Evolutionary conservation across 2,329 filamentous ascomycete species (phyloP), one percentile per base, ranked within the genome.

Genomic region (Penicillium italicum): DNA sequence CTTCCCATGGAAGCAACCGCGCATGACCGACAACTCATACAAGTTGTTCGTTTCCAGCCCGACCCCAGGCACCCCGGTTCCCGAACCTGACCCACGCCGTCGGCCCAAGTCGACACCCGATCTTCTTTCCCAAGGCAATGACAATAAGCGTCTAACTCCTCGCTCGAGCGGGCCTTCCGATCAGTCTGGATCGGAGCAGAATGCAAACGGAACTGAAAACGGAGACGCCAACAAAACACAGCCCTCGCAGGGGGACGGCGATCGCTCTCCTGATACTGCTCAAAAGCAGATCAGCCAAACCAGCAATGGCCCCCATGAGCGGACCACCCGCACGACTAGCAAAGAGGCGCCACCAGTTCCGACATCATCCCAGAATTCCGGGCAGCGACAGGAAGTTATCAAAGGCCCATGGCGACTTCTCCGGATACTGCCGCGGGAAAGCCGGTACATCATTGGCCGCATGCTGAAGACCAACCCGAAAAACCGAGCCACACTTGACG

Each of bases 1-100:
- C 34, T 99, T 99, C 69, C 94, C 94, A 0, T 99, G 94, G 94
- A 99, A 99, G 77, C 86, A 95, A 34, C 94, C 94, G 5, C 85
- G 92, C 38, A 78, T 91, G 71, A 90, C 90, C 4, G 94, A 99
- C 72, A 97, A 96, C 72, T 96, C 91, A 0, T 99, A 90, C 76
- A 92, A 93, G 67, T 82, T 99, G 1, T 99, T 99, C 70, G 87
- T 93, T 14, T 85, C 94, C 1, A 83, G 89, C 8, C 92, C 93
- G 1, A 90, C 91, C 3, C 88, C 89, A 0, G 89, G 88, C 2
- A 78, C 76, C 11, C 74, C 76, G 6, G 72, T 77, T 14, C 69
- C 76, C 4, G 77, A 79, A 48, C 67, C 68, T 12, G 68, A 74
- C 41, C 64, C 73, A 14, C 71, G 67, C 38, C 72, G 69, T 50